Evolutionary conservation across 106 monocot species (phyloP), one percentile per base, ranked within the genome.

Genomic region (Dendrobium officinale): DNA sequence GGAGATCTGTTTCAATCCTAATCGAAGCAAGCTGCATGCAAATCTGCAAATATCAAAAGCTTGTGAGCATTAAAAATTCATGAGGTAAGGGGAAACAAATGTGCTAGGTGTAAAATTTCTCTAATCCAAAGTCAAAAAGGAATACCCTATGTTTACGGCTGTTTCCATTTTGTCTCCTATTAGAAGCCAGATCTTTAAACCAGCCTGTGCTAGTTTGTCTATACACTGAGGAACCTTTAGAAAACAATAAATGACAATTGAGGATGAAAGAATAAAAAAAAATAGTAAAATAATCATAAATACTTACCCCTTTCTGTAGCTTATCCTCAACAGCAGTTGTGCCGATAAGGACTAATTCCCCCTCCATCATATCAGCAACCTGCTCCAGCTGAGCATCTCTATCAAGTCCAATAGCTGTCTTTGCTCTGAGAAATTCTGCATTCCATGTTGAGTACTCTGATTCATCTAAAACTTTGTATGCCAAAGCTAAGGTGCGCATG

Each of bases 81-180:
- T 67, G 67, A 22, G 6, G 67, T 9, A 67, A 27, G 27, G 66
- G 67, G 6, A 67, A 67, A 67, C 5, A 67, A 67, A 29, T 56
- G 19, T 56, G 18, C 56, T 15, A 56, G 54, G 54, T 54, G 19
- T 64, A 8, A 0, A 4, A 22, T 64, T n/a, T 67, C 1, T 67
- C 24, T 67, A 8, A 8, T 67, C 18, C 17, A 58, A 19, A 4
- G 16, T 58, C 20, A 74, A 43, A 49, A 2, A 5, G 37, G 19
- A 74, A 64, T 90, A 95, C 95, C 95, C 95, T 48, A 92, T 95
- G 73, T 95, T 92, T 80, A 95, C 89, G 56, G 95, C 95, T 6
- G 95, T 95, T 73, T 95, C 95, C 92, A 92, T 90, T 80, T 95
- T 95, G 76, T 95, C 95, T 43, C 95, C 95, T 13, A 92, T 95